A percentile compares a stretch with the other conserved stretches of the same genome.
These are phyloP conservation scores for Cryomyces minteri DNA, from an alignment of 495 filamentous ascomycete genomes.

Conservation along the genomic window DNA sequence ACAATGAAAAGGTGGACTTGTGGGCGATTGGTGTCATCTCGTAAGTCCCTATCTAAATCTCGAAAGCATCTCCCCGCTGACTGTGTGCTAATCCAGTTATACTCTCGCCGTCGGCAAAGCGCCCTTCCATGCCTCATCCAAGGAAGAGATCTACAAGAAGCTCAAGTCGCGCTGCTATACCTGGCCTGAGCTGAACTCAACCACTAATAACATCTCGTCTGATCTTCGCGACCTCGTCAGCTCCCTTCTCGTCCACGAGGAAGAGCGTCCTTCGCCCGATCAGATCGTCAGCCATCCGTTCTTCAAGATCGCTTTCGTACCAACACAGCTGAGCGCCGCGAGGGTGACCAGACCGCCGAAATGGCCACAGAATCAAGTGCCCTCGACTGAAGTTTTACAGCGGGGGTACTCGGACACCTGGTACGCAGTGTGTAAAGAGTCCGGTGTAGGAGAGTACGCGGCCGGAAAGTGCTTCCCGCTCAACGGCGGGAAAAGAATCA, in stretches of 20 bases:
- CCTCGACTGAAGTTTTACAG: constrained; percentile 14
- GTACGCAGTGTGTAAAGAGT: constrained; percentile 20
- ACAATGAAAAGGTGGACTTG: constrained; percentile 85
- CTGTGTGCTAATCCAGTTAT: constrained; percentile 7
- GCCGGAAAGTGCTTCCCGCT: constrained; percentile 18
- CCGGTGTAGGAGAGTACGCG: constrained; percentile 21
- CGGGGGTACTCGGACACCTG: constrained; percentile 22
- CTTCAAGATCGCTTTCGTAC: constrained; percentile 22
- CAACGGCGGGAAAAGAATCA: constrained; percentile 16
- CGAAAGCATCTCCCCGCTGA: not conserved
- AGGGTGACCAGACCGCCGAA: constrained; percentile 15
- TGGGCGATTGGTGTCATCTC: constrained; percentile 96
- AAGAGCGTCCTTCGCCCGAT: constrained; percentile 20
- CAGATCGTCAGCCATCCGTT: constrained; percentile 24
- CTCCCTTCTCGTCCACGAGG: constrained; percentile 21
- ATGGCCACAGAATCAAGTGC: constrained; percentile 18
- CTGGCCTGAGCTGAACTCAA: constrained; percentile 21
- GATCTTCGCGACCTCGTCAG: constrained; percentile 21
- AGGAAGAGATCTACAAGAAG: constrained; percentile 26
- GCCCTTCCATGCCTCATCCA: constrained; percentile 23
- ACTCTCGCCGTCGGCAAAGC: constrained; percentile 24
- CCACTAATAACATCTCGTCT: constrained; percentile 19
- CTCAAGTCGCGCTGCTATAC: constrained; percentile 20
- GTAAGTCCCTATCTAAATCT: constrained; percentile 27
- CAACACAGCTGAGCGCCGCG: constrained; percentile 13